A percentile compares a stretch with the other conserved stretches of the same genome.
phyloP scores from a whole-genome alignment of 352 stramenopile genomes.

The Phytophthora meadii region DNA sequence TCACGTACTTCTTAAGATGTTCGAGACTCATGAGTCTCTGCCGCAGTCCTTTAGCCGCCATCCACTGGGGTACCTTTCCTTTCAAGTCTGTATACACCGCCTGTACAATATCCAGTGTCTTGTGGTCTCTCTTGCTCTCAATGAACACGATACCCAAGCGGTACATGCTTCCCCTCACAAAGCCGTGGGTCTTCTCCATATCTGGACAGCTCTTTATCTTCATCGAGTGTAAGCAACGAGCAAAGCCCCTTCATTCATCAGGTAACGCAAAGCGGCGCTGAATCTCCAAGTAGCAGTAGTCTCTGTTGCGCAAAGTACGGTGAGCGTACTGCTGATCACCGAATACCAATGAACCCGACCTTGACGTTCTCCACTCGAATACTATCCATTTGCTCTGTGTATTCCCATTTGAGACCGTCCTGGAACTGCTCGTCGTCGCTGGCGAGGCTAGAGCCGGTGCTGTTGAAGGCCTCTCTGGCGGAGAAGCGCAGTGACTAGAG shows the following conservation, averaged over 20 bases:
- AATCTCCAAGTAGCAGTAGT: slow-evolving; percentile 84
- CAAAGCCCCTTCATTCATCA: slow-evolving; percentile 67
- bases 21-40: slow-evolving; percentile 78
- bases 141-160: slow-evolving; percentile 82
- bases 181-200: slow-evolving; percentile 82
- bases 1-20: slow-evolving; percentile 83
- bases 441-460: no score
- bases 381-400: no score
- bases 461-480: no score
- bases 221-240: slow-evolving; percentile 81
- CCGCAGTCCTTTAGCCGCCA: slow-evolving; percentile 62
- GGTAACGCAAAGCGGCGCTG: slow-evolving; percentile 69
- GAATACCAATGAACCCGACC: slow-evolving; percentile 76
- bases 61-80: slow-evolving; percentile 75
- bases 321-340: slow-evolving; percentile 74
- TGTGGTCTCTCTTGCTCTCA: slow-evolving; percentile 75
- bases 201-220: slow-evolving; percentile 87
- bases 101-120: slow-evolving; percentile 79
- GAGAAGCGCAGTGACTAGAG: no score
- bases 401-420: no score
- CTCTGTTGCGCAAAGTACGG: slow-evolving; percentile 76
- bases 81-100: slow-evolving; percentile 86
- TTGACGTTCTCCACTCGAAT: no score
- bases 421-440: no score
- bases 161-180: slow-evolving; percentile 85